Percentiles rank a stretch among this genome's conserved stretches.
phyloP scores from a whole-genome alignment of 2,329 filamentous ascomycete species.

The Fusarium staphyleae region DNA sequence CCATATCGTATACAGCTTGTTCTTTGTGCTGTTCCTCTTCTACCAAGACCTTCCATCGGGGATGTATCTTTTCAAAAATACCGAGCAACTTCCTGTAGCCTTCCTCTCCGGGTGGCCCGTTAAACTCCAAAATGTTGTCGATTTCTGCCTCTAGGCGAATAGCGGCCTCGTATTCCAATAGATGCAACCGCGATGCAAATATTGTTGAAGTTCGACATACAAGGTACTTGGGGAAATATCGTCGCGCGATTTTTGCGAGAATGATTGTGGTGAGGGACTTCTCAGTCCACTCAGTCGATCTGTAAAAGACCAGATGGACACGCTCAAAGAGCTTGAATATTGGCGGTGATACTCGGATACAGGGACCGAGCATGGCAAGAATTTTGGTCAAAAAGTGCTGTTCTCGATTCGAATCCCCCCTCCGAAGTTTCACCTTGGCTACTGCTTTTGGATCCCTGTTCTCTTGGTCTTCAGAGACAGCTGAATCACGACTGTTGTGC shows the following conservation, averaged over 20 bases:
- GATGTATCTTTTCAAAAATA: slow-evolving; percentile 76
- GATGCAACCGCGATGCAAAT: slow-evolving; percentile 74
- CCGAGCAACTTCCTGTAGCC: slow-evolving; percentile 72
- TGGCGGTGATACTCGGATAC: slow-evolving; percentile 77
- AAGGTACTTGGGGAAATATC: slow-evolving; percentile 89
- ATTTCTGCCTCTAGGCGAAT: slow-evolving; percentile 82
- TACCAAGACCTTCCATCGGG: slow-evolving; percentile 79
- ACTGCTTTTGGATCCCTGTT: slow-evolving; percentile 30
- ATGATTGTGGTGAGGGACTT: slow-evolving; percentile 96
- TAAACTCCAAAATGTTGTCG: slow-evolving; percentile 82
- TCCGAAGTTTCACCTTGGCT: slow-evolving; percentile 26
- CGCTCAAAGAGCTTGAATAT: slow-evolving; percentile 87
- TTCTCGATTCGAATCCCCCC: slow-evolving; percentile 67
- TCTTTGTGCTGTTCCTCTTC: slow-evolving; percentile 80
- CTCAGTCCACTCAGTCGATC: slow-evolving; percentile 96
- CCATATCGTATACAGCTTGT: slow-evolving; percentile 76
- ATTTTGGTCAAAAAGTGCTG: slow-evolving; percentile 81
- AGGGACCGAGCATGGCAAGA: slow-evolving; percentile 77
- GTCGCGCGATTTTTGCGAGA: slow-evolving; percentile 83
- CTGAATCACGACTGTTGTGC: slow-evolving; percentile 66
- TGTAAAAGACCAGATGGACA: slow-evolving; percentile 94
- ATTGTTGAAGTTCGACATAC: slow-evolving; percentile 91
- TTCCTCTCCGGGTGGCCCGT: slow-evolving; percentile 70
- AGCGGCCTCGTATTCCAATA: slow-evolving; percentile 90
- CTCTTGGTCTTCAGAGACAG: slow-evolving; percentile 55